Conservation (phyloP, 2,329 filamentous ascomycete species). For the Sporothrix pallida region DNA sequence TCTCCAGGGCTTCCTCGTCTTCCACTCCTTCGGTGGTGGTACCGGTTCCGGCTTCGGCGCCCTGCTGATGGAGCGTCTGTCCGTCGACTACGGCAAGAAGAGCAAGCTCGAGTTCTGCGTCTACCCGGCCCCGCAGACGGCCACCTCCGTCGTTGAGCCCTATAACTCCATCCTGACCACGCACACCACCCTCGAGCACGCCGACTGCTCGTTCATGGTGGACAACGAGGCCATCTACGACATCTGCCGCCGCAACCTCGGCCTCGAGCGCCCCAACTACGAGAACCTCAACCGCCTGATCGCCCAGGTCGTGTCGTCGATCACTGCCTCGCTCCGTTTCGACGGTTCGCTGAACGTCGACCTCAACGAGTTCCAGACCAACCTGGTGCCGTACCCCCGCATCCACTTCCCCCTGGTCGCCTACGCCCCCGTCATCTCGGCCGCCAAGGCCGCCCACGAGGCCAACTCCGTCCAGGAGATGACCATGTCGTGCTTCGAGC, state of each 20-base stretch:
- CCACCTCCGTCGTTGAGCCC: constrained; percentile 96
- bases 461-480: constrained; percentile 98
- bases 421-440: constrained; percentile 92
- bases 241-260: constrained; percentile 97
- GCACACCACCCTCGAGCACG: constrained; percentile 98
- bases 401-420: constrained; percentile 99
- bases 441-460: constrained; percentile 95
- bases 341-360: constrained; percentile 99
- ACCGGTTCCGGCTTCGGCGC: constrained; percentile 98
- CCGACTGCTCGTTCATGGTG: constrained; percentile 99
- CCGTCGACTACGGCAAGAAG: constrained; percentile 99
- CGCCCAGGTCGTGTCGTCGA: constrained; percentile 97
- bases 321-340: constrained; percentile 97
- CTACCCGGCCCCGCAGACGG: constrained; percentile 96
- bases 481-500: constrained; percentile 99
- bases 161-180: constrained; percentile 99
- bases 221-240: constrained; percentile 99
- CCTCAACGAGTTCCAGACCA: constrained; percentile 99
- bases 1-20: constrained; percentile 98
- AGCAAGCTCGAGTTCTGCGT: constrained; percentile 99
- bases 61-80: constrained; percentile 97
- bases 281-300: constrained; percentile 99
- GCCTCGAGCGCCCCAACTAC: constrained; percentile 95
- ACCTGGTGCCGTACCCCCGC: constrained; percentile 96
- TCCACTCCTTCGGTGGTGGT: constrained; percentile 99